Conservation (phyloP, 192 early-diverging fungal genomes). For the Chytriomyces hyalinus region DNA sequence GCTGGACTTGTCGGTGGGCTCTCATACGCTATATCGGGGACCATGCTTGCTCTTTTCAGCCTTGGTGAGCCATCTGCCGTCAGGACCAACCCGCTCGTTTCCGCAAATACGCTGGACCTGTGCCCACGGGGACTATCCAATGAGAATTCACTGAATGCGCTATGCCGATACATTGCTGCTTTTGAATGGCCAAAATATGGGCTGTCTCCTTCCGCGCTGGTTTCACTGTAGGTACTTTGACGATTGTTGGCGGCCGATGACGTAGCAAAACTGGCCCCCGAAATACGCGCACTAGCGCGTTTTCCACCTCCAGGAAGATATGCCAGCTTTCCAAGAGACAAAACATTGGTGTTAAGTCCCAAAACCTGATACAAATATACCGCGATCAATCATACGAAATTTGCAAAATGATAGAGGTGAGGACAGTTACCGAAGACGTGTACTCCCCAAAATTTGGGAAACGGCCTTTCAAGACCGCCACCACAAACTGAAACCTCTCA, state of each 20-base stretch:
- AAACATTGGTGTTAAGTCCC: slow-evolving; percentile 31
- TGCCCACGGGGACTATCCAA: no score
- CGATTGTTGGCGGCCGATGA: not conserved
- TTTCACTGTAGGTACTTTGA: not conserved
- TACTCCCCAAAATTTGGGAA: slow-evolving; percentile 32
- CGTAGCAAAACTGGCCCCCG: not conserved
- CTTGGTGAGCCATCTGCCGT: no score
- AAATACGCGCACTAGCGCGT: not conserved
- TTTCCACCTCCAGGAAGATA: slow-evolving; percentile 20
- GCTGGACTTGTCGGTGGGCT: no score
- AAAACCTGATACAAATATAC: not conserved
- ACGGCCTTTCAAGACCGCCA: slow-evolving; percentile 27
- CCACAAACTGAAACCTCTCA: slow-evolving; percentile 15
- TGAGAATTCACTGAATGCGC: not conserved
- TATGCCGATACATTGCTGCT: slow-evolving; percentile 6
- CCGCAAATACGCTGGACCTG: no score
- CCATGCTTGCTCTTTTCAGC: no score
- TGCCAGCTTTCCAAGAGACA: slow-evolving; percentile 25
- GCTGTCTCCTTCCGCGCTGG: not conserved
- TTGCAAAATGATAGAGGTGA: not conserved
- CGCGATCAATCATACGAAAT: not conserved
- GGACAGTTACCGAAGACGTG: not conserved
- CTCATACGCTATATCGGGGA: no score
- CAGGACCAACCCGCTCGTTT: no score
- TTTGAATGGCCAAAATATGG: slow-evolving; percentile 26